Evolutionary conservation across 2,329 filamentous ascomycete genomes (phyloP).

Genomic region (Talaromyces sp.): DNA sequence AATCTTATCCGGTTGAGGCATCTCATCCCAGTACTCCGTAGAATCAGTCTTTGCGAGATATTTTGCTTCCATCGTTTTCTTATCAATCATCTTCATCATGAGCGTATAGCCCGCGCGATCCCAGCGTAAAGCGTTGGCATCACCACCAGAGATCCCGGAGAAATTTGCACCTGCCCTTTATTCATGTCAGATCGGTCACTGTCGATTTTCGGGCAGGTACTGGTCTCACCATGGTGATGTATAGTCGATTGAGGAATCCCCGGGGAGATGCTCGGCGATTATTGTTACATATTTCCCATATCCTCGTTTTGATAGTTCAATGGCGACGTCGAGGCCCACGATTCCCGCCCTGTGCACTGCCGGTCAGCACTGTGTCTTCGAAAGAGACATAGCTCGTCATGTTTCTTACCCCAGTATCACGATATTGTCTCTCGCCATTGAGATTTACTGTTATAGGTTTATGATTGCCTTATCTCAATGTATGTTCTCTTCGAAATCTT

Average conservation of each 20-base stretch:
- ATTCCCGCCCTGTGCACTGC: not conserved
- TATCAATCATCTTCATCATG: conserved; percentile 36
- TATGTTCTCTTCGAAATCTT: not conserved
- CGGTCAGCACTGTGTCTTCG: not conserved
- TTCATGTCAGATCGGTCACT: not conserved
- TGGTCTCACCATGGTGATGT: conserved; percentile 40
- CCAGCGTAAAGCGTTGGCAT: conserved; percentile 44
- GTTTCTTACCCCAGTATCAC: conserved; percentile 15
- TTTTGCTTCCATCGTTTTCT: conserved; percentile 28
- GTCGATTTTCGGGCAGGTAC: not conserved
- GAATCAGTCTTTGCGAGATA: conserved; percentile 40
- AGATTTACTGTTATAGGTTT: not conserved
- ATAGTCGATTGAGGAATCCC: conserved; percentile 37
- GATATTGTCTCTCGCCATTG: conserved; percentile 19
- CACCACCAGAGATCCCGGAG: conserved; percentile 44
- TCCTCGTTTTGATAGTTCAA: conserved; percentile 15
- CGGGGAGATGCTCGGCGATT: conserved; percentile 42
- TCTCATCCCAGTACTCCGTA: conserved; percentile 43
- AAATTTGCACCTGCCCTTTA: conserved; percentile 46
- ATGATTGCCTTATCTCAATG: not conserved
- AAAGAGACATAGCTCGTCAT: not conserved
- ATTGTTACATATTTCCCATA: conserved; percentile 29
- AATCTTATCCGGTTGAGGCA: conserved; percentile 41
- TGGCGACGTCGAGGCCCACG: conserved; percentile 11
- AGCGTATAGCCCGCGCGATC: conserved; percentile 38